Conservation (phyloP, 1,139 yeast species). For the Yamadazyma sp. region DNA sequence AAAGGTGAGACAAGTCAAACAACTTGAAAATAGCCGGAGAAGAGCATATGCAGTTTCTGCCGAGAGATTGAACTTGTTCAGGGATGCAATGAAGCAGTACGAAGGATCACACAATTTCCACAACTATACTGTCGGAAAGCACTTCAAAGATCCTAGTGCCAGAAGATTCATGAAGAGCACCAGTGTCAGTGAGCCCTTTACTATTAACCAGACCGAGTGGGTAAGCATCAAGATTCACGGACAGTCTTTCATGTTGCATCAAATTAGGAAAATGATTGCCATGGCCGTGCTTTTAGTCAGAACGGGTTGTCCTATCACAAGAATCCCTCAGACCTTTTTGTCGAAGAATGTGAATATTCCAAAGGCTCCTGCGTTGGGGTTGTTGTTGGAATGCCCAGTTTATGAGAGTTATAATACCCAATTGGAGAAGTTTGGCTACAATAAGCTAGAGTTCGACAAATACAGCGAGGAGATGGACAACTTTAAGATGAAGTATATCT, state of each 20-base stretch:
- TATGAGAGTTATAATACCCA: conserved; percentile 80
- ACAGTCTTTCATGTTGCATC: conserved; percentile 97
- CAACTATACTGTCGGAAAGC: conserved; percentile 88
- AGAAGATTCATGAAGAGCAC: conserved; percentile 78
- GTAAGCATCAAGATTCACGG: conserved; percentile 94
- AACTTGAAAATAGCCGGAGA: conserved; percentile 66
- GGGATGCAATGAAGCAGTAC: conserved; percentile 69
- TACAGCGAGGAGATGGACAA: conserved; percentile 72
- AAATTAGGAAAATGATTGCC: conserved; percentile 96
- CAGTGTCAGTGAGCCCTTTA: conserved; percentile 85
- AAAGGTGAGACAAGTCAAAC: conserved; percentile 58
- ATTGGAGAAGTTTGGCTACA: conserved; percentile 77
- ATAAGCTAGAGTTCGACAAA: conserved; percentile 66
- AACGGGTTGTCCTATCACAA: conserved; percentile 75
- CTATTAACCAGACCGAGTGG: conserved; percentile 95
- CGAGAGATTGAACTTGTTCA: conserved; percentile 60
- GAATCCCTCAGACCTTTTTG: conserved; percentile 79
- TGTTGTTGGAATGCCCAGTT: conserved; percentile 87
- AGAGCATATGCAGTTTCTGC: conserved; percentile 65
- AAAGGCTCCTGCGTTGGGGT: conserved; percentile 95
- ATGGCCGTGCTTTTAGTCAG: conserved; percentile 87
- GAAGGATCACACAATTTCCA: conserved; percentile 94
- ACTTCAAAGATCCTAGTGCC: conserved; percentile 84
- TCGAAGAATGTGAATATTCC: conserved; percentile 82
- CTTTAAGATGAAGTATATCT: conserved; percentile 84